These are phyloP conservation scores for Xylaria intraflava DNA, from an alignment of 495 filamentous ascomycete genomes.

Conservation along the genomic window DNA sequence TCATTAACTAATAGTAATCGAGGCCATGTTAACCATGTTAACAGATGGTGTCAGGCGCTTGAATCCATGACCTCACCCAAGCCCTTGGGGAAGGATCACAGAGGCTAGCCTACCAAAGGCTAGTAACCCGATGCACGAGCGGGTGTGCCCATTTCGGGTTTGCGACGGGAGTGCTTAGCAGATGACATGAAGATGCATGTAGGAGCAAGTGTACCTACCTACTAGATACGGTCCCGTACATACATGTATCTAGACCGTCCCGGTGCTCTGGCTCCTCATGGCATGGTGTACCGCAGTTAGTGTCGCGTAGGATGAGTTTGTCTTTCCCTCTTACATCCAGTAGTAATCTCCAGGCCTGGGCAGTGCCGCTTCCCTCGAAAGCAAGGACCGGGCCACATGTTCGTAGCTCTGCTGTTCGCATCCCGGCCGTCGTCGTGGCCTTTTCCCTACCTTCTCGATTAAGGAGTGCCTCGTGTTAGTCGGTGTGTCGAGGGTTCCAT, in stretches of 20 bases:
- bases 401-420: neutral
- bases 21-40: constrained; percentile 3
- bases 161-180: constrained; percentile 12
- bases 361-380: neutral
- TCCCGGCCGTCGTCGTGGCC: no score
- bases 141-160: constrained; percentile 24
- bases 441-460: neutral
- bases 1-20: no score
- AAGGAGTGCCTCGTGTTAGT: neutral
- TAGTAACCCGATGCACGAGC: constrained; percentile 30
- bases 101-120: constrained; percentile 18
- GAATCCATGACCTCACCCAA: constrained; percentile 15
- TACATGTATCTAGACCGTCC: constrained; percentile 16
- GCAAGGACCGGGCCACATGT: neutral
- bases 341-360: constrained; percentile 1
- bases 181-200: constrained; percentile 1
- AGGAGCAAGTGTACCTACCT: no score
- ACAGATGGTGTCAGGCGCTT: constrained; percentile 12
- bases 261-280: constrained; percentile 8
- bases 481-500: neutral
- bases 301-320: neutral
- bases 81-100: constrained; percentile 26
- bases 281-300: neutral
- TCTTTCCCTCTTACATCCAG: neutral
- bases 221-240: no score